Conservation (phyloP, 441 rosid species). For the Brassica hybrid region DNA sequence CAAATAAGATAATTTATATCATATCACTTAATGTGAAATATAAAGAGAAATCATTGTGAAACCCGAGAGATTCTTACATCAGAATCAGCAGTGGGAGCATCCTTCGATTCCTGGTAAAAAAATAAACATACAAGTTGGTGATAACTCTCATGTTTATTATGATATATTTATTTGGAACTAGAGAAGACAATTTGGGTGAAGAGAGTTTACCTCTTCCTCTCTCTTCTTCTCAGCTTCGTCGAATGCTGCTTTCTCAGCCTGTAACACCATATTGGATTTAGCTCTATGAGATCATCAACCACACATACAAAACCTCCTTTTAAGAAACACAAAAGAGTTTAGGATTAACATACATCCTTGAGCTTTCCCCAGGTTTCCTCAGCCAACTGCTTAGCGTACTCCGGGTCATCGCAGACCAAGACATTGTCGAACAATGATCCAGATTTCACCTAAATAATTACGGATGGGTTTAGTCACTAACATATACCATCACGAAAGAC, state of each 20-base stretch:
- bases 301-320: neutral
- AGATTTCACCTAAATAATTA: constrained; percentile 65
- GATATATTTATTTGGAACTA: neutral
- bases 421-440: constrained; percentile 93
- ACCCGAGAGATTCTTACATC: constrained; percentile 83
- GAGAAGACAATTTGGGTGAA: neutral
- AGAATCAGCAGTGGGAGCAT: constrained; percentile 63
- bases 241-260: constrained; percentile 94
- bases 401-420: constrained; percentile 72
- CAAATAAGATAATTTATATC: neutral
- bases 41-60: neutral
- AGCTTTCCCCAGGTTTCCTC: constrained; percentile 96
- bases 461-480: neutral
- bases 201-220: constrained; percentile 73
- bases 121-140: neutral
- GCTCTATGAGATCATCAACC: constrained; percentile 9
- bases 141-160: neutral
- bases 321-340: neutral
- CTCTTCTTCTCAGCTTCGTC: constrained; percentile 86
- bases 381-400: constrained; percentile 77
- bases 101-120: constrained; percentile 68
- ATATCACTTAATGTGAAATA: neutral
- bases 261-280: constrained; percentile 33
- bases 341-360: constrained; percentile 67
- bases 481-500: neutral